Percentiles rank a stretch among this genome's conserved stretches.
Conservation (phyloP, 2,329 filamentous ascomycete genomes). For the Dactylella cylindrospora region DNA sequence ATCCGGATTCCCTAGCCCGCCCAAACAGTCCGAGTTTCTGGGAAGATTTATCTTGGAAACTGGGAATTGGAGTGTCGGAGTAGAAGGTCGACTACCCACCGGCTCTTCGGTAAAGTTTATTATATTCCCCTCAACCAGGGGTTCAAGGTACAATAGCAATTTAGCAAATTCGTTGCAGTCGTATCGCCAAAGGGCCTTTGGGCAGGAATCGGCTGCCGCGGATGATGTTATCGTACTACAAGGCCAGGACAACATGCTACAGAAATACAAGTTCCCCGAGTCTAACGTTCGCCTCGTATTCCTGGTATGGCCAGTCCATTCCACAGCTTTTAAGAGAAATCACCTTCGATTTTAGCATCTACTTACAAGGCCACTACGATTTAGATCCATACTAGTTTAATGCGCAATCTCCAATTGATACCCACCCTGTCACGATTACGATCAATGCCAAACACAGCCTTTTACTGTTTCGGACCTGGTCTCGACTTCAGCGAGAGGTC, state of each 20-base stretch:
- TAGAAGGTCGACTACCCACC: no score
- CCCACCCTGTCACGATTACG: slow-evolving; percentile 8
- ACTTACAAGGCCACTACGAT: no score
- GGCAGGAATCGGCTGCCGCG: not conserved
- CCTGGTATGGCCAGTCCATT: no score
- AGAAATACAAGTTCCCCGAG: no score
- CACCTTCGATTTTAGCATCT: not conserved
- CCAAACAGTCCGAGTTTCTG: not conserved
- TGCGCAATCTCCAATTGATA: slow-evolving; percentile 23
- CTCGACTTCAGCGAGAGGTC: not conserved
- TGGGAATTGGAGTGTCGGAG: not conserved
- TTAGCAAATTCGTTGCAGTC: slow-evolving; percentile 5
- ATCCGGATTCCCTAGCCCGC: not conserved
- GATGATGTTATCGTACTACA: no score
- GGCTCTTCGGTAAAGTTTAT: no score
- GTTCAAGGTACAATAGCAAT: slow-evolving; percentile 6
- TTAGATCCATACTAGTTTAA: slow-evolving; percentile 11
- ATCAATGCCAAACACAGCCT: not conserved
- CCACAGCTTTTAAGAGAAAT: no score
- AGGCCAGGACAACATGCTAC: no score
- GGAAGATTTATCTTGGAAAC: slow-evolving; percentile 12
- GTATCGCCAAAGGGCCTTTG: not conserved
- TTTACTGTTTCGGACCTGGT: slow-evolving; percentile 7
- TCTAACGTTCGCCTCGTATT: no score
- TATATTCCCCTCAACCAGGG: not conserved